phyloP scores from a whole-genome alignment of 192 early-diverging fungal species.

The Pecoramyces ruminantium region DNA sequence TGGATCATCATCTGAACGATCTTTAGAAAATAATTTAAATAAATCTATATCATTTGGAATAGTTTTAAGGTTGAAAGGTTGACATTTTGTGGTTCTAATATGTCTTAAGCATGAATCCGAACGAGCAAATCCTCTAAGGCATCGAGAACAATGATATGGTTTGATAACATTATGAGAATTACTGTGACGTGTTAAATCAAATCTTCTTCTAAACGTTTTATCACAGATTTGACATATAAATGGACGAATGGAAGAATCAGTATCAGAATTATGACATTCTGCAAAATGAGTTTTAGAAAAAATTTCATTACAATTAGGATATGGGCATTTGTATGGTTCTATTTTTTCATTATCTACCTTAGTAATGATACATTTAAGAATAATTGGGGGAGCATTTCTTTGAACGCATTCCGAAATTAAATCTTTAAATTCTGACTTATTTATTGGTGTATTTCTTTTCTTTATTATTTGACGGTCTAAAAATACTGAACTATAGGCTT shows the following conservation, averaged over 20 bases:
- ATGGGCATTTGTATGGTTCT: background rate
- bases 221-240: background rate
- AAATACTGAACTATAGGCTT: background rate
- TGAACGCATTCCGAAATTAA: background rate
- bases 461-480: background rate
- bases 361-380: background rate
- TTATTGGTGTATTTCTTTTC: background rate
- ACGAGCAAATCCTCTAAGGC: background rate
- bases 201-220: background rate
- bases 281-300: background rate
- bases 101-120: background rate
- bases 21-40: background rate
- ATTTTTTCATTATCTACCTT: background rate
- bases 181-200: background rate
- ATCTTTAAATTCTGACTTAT: background rate
- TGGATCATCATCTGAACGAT: background rate
- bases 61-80: background rate
- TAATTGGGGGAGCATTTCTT: background rate
- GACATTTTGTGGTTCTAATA: background rate
- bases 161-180: background rate
- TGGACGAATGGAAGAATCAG: background rate
- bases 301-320: background rate
- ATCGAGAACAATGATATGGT: background rate
- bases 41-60: background rate
- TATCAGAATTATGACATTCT: background rate